Evolutionary conservation across 495 filamentous ascomycete genomes (phyloP).

Genomic region (Geoglossum glabrum): DNA sequence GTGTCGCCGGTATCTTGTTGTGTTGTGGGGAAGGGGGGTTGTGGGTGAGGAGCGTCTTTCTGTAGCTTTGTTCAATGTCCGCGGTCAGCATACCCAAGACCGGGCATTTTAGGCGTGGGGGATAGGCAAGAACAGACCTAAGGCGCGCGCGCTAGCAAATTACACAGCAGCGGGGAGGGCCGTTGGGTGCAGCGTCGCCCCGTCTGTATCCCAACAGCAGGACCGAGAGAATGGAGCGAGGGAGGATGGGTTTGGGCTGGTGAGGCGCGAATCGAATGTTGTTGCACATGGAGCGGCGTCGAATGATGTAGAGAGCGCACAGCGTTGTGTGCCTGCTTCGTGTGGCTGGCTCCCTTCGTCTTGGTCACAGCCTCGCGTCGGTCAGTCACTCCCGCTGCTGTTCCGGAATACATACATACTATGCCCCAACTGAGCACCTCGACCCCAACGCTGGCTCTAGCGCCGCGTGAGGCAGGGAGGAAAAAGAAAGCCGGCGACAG

Average conservation of each 20-base stretch:
- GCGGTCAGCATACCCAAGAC: not conserved
- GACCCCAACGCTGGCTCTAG: not conserved
- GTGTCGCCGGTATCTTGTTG: not conserved
- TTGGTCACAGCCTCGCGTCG: not conserved
- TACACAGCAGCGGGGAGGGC: not conserved
- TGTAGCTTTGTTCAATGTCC: not conserved
- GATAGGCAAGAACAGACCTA: not conserved
- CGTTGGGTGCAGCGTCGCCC: not conserved
- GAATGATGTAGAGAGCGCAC: slow-evolving; percentile 1
- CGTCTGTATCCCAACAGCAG: not conserved
- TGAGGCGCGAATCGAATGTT: not conserved
- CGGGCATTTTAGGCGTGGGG: not conserved
- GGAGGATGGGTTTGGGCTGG: not conserved
- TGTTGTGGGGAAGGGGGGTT: not conserved
- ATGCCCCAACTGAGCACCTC: no score
- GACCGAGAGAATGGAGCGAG: not conserved
- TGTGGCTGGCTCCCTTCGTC: not conserved
- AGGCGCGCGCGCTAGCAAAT: not conserved
- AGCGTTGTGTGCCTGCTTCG: not conserved
- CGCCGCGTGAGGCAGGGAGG: not conserved
- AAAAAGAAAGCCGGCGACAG: not conserved
- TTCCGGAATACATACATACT: no score
- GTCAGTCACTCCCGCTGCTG: not conserved
- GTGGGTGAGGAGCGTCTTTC: not conserved
- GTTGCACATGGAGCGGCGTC: not conserved